These are phyloP conservation scores for Schoenoplectus tabernaemontani DNA, from an alignment of 202 grass and related monocot genomes.

Conservation along the genomic window DNA sequence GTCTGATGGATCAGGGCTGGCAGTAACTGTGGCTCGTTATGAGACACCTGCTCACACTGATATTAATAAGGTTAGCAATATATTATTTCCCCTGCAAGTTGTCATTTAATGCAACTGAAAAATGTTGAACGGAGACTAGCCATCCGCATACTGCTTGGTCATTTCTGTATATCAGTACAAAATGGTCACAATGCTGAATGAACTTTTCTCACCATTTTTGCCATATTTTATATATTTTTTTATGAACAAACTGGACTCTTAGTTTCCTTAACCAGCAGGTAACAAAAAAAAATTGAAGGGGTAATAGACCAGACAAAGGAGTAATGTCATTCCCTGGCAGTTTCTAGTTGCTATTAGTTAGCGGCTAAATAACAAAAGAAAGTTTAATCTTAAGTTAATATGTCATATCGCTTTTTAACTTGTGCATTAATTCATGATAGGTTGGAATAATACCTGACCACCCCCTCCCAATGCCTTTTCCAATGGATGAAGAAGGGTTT, in stretches of 20 bases:
- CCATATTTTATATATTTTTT: no score
- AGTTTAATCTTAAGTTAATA: not conserved
- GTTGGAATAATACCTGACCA: slow-evolving; percentile 77
- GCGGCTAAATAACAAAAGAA: not conserved
- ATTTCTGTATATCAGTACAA: not conserved
- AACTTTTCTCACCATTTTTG: no score
- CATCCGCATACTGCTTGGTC: not conserved
- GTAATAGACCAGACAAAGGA: not conserved
- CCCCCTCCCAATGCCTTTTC: slow-evolving; percentile 60
- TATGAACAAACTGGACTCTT: not conserved
- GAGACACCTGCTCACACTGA: slow-evolving; percentile 82
- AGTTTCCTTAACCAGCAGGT: not conserved
- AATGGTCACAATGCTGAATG: not conserved
- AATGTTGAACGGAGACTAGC: not conserved
- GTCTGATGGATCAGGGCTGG: slow-evolving; percentile 85
- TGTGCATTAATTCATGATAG: slow-evolving; percentile 25
- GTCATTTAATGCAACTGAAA: not conserved
- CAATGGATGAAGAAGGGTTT: slow-evolving; percentile 62
- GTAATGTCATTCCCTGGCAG: not conserved
- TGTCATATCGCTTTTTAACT: not conserved
- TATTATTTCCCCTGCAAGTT: not conserved
- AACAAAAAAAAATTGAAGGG: not conserved
- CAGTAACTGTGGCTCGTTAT: slow-evolving; percentile 78
- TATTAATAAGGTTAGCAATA: slow-evolving; percentile 65
- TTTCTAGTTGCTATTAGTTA: not conserved